Conservation (phyloP, 345 rosid species). For the Aethionema arabicum region DNA sequence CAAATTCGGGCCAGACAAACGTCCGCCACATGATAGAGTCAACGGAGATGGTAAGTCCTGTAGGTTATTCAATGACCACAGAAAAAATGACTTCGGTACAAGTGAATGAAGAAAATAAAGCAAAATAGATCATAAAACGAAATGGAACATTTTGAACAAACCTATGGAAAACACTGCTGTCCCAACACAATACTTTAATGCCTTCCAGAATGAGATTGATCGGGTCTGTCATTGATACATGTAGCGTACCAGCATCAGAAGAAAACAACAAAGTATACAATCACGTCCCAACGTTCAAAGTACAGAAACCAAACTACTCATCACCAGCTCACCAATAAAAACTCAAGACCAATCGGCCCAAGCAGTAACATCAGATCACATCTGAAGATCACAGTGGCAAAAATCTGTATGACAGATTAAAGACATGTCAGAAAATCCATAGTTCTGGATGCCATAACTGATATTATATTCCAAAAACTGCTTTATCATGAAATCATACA, state of each 20-base stretch:
- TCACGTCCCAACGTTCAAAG: constrained; percentile 18
- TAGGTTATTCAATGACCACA: constrained; percentile 34
- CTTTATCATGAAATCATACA: constrained; percentile 13
- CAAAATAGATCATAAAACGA: constrained; percentile 17
- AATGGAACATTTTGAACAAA: constrained; percentile 35
- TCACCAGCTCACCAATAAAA: constrained; percentile 68
- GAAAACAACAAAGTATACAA: constrained; percentile 22
- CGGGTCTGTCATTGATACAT: constrained; percentile 57
- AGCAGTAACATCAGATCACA: constrained; percentile 83
- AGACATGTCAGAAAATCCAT: constrained; percentile 24
- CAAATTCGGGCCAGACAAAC: constrained; percentile 87
- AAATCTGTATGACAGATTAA: constrained; percentile 53
- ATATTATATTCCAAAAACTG: constrained; percentile 5
- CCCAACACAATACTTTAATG: constrained; percentile 60
- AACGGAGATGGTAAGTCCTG: constrained; percentile 78
- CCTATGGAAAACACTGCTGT: constrained; percentile 60
- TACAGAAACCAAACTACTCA: constrained; percentile 16
- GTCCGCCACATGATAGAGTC: constrained; percentile 95
- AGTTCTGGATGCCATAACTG: constrained; percentile 14
- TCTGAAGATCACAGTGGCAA: constrained; percentile 70
- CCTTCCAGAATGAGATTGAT: constrained; percentile 66
- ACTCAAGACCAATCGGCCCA: constrained; percentile 70
- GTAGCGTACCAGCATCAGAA: constrained; percentile 34
- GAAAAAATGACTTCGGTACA: constrained; percentile 22
- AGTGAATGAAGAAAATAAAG: constrained; percentile 9